Conservation (phyloP, 1,284 basidiomycete species). For the Austroboletus rostrupii region DNA sequence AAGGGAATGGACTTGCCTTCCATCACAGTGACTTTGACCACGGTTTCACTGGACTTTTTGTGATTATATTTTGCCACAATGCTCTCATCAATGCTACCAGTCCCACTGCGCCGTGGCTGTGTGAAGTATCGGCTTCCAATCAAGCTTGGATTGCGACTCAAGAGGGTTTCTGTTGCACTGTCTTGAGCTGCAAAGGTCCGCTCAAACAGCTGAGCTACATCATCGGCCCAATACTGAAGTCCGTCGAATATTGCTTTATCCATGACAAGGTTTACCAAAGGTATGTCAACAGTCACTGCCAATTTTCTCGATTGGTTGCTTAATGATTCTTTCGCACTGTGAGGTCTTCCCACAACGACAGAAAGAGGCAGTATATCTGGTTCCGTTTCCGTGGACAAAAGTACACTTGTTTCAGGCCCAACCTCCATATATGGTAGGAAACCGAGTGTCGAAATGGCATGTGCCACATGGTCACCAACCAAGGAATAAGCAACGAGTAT, state of each 20-base stretch:
- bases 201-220: slow-evolving; percentile 68
- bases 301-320: slow-evolving; percentile 20
- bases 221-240: slow-evolving; percentile 84
- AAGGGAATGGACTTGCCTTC: slow-evolving; percentile 44
- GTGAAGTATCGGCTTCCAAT: slow-evolving; percentile 84
- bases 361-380: slow-evolving; percentile 19
- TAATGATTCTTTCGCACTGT: slow-evolving; percentile 5
- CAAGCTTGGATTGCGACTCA: slow-evolving; percentile 61
- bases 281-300: slow-evolving; percentile 52
- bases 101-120: slow-evolving; percentile 47
- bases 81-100: slow-evolving; percentile 35
- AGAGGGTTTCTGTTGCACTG: slow-evolving; percentile 32
- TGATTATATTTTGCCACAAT: slow-evolving; percentile 23
- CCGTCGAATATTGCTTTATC: slow-evolving; percentile 67
- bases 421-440: slow-evolving; percentile 14
- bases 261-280: slow-evolving; percentile 61
- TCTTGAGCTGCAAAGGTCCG: slow-evolving; percentile 28
- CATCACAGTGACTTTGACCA: slow-evolving; percentile 50
- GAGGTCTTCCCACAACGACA: slow-evolving; percentile 18
- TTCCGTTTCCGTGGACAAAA: slow-evolving; percentile 23
- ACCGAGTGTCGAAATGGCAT: slow-evolving; percentile 25
- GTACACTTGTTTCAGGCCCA: slow-evolving; percentile 15
- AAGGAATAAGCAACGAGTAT: slow-evolving; percentile 47
- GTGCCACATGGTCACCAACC: slow-evolving; percentile 27
- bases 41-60: slow-evolving; percentile 38